phyloP scores from a whole-genome alignment of 2,329 filamentous ascomycete species.

The Endoconidiophora polonica region DNA sequence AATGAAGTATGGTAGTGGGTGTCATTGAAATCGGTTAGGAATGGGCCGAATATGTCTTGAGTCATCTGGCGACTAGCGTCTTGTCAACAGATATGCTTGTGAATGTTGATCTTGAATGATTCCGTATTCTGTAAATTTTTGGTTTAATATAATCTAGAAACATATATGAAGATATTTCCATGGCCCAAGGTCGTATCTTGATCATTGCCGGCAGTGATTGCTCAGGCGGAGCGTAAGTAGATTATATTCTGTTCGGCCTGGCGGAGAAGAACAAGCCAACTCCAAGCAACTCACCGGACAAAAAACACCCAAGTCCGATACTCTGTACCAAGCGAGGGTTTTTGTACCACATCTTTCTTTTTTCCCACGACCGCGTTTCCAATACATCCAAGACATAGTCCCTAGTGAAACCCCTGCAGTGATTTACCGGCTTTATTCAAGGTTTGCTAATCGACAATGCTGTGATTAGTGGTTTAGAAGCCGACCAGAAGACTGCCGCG shows the following conservation, averaged over 20 bases:
- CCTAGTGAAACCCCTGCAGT: not conserved
- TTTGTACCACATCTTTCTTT: not conserved
- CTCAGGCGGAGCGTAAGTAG: conserved; percentile 64
- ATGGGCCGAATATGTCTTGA: too few species aligned
- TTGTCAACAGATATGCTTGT: too few species aligned
- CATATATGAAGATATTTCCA: conserved; percentile 19
- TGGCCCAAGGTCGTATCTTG: conserved; percentile 37
- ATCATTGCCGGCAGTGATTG: conserved; percentile 81
- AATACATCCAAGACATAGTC: not conserved
- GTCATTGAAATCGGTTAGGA: too few species aligned
- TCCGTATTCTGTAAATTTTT: too few species aligned
- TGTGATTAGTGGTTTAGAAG: conserved; percentile 62
- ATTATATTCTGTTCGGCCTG: conserved; percentile 3
- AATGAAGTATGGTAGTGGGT: too few species aligned
- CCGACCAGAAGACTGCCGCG: conserved; percentile 86
- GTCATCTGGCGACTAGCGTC: too few species aligned
- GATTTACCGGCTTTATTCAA: not conserved
- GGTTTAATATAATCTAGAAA: too few species aligned
- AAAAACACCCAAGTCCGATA: too few species aligned
- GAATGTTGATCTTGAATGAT: too few species aligned
- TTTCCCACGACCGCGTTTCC: not conserved
- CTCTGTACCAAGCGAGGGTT: too few species aligned
- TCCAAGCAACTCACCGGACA: too few species aligned
- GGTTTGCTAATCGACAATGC: not conserved
- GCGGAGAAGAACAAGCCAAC: too few species aligned